These are phyloP conservation scores for Alternaria triticimaculans DNA, from an alignment of 2,329 filamentous ascomycete species.

Conservation along the genomic window DNA sequence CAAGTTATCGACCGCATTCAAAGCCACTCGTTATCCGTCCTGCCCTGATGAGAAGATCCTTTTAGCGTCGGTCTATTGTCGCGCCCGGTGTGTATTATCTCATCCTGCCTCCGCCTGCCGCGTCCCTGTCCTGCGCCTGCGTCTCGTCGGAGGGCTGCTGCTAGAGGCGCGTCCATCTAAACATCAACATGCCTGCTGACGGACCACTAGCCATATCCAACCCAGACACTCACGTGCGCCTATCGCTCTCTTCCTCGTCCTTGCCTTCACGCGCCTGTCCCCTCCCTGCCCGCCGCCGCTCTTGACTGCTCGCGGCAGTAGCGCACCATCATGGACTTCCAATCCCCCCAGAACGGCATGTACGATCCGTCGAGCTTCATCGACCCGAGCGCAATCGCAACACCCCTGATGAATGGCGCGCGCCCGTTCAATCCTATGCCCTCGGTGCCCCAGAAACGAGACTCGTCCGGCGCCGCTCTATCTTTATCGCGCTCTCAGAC, in stretches of 20 bases:
- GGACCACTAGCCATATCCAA: slow-evolving; percentile 30
- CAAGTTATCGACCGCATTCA: slow-evolving; percentile 40
- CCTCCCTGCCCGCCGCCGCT: slow-evolving; percentile 1
- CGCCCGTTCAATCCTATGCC: slow-evolving; percentile 80
- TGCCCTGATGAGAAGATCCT: slow-evolving; percentile 37
- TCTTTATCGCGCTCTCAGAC: slow-evolving; percentile 95
- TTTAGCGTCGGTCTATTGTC: slow-evolving; percentile 33
- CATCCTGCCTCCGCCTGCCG: slow-evolving; percentile 14
- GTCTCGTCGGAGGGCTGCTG: slow-evolving; percentile 22
- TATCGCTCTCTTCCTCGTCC: slow-evolving; percentile 12
- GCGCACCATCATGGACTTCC: slow-evolving; percentile 46
- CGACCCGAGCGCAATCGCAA: slow-evolving; percentile 49
- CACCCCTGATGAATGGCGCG: slow-evolving; percentile 71
- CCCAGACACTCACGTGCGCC: slow-evolving; percentile 33
- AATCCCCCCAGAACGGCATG: slow-evolving; percentile 45
- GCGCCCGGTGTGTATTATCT: slow-evolving; percentile 31
- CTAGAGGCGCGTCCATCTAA: slow-evolving; percentile 35
- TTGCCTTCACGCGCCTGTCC: slow-evolving; percentile 16
- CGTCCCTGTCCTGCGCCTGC: slow-evolving; percentile 22
- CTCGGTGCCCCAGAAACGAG: slow-evolving; percentile 92
- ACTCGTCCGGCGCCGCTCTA: slow-evolving; percentile 83
- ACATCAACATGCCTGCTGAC: slow-evolving; percentile 43
- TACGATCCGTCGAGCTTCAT: slow-evolving; percentile 48
- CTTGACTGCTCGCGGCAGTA: slow-evolving; percentile 17
- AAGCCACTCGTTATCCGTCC: slow-evolving; percentile 30